phyloP scores from a whole-genome alignment of 2,329 filamentous ascomycete species.

The Pseudogymnoascus sp. region DNA sequence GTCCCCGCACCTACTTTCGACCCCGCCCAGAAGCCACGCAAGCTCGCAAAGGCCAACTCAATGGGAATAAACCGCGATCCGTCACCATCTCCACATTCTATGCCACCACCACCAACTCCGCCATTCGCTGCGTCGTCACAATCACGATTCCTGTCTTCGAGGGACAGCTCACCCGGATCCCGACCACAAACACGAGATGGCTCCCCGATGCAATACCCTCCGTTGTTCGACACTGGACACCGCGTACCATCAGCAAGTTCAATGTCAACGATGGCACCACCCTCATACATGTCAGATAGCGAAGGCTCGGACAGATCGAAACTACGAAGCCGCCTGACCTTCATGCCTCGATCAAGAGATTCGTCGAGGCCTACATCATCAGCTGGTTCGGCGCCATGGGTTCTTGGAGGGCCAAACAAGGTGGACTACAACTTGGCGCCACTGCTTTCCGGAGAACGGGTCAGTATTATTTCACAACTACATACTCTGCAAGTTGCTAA shows the following conservation, averaged over 20 bases:
- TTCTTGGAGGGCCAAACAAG: slow-evolving; percentile 44
- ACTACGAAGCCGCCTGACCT: not conserved
- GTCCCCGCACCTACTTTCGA: not conserved
- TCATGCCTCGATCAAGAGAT: slow-evolving; percentile 11
- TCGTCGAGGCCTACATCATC: slow-evolving; percentile 17
- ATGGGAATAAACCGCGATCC: not conserved
- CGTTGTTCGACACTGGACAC: not conserved
- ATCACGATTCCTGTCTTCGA: not conserved
- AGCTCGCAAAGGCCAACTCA: slow-evolving; percentile 7
- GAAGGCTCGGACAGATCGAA: not conserved
- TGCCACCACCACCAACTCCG: not conserved
- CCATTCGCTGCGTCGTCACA: slow-evolving; percentile 1
- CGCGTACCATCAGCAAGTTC: not conserved
- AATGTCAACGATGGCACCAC: not conserved
- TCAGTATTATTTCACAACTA: slow-evolving; percentile 23
- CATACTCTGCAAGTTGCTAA: slow-evolving; percentile 11
- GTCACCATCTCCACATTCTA: slow-evolving; percentile 1
- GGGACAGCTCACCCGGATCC: slow-evolving; percentile 1
- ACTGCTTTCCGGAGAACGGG: slow-evolving; percentile 49
- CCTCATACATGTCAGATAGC: not conserved
- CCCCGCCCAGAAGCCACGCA: not conserved
- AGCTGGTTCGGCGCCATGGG: slow-evolving; percentile 39
- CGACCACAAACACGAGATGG: slow-evolving; percentile 4
- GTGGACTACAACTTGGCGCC: slow-evolving; percentile 50
- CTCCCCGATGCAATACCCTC: not conserved